Conservation (phyloP, 768 basidiomycete species). For the Trametes villosa region DNA sequence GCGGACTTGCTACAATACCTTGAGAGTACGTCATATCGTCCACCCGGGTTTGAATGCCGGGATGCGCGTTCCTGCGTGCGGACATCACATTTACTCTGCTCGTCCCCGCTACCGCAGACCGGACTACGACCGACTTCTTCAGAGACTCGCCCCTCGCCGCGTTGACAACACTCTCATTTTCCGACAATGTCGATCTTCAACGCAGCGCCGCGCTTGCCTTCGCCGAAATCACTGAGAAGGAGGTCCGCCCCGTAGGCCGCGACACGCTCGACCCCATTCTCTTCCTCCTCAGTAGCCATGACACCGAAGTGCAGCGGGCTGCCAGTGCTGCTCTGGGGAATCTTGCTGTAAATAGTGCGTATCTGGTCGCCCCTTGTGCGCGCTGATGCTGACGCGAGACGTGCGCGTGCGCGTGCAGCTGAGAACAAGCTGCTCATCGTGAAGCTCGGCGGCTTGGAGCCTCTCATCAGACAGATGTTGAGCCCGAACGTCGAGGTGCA, state of each 20-base stretch:
- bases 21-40: conserved; percentile 71
- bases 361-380: conserved; percentile 14
- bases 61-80: not conserved
- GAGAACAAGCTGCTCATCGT: conserved; percentile 99
- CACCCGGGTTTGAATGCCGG: not conserved
- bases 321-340: conserved; percentile 98
- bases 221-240: conserved; percentile 99
- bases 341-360: conserved; percentile 95
- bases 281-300: conserved; percentile 95
- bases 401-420: conserved; percentile 57
- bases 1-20: conserved; percentile 97
- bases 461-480: conserved; percentile 98
- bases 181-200: conserved; percentile 98
- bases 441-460: conserved; percentile 95
- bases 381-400: conserved; percentile 23
- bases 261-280: conserved; percentile 98
- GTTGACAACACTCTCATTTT: conserved; percentile 95
- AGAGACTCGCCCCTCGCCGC: conserved; percentile 89
- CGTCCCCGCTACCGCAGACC: conserved; percentile 65
- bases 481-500: conserved; percentile 99
- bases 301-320: conserved; percentile 98
- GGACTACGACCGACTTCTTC: conserved; percentile 98
- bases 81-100: not conserved
- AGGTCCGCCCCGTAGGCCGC: conserved; percentile 93
- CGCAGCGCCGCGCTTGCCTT: conserved; percentile 97